Percentiles rank a stretch among this genome's conserved stretches.
Evolutionary conservation across 2,329 filamentous ascomycete species (phyloP).

Genomic region (Trichoderma simmonsii): DNA sequence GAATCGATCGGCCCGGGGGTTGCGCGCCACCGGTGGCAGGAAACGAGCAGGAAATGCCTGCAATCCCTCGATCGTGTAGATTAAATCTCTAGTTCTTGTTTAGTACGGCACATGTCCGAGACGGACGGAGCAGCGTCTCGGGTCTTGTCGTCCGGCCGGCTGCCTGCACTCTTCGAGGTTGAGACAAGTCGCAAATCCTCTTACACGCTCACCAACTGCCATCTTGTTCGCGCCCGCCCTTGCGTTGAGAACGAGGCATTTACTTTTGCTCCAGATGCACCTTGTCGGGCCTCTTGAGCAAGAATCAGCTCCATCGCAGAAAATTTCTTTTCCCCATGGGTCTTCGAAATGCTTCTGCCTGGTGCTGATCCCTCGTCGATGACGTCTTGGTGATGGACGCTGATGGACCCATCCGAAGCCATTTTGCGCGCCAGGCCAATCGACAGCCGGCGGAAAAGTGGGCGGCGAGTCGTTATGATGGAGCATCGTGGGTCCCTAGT

Average conservation of each 20-base stretch:
- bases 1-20: slow-evolving; percentile 9
- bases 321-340: background rate
- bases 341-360: slow-evolving; percentile 17
- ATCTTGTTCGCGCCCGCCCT: background rate
- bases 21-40: background rate
- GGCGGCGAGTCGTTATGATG: background rate
- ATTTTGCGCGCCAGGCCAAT: slow-evolving; percentile 1
- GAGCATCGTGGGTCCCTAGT: slow-evolving; percentile 9
- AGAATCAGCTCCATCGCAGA: background rate
- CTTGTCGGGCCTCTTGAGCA: background rate
- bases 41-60: background rate
- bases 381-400: slow-evolving; percentile 16
- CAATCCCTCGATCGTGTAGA: slow-evolving; percentile 12
- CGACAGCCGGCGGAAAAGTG: background rate
- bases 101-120: background rate
- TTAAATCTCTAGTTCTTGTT: background rate
- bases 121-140: background rate
- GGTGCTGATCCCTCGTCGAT: slow-evolving; percentile 14
- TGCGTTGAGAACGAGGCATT: slow-evolving; percentile 5
- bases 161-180: background rate
- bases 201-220: background rate
- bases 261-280: background rate
- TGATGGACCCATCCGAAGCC: slow-evolving; percentile 10
- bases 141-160: background rate
- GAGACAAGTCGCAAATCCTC: background rate